Base-by-base conservation (phyloP, 306 rosid genomes). In the Cyamopsis tetragonoloba region DNA sequence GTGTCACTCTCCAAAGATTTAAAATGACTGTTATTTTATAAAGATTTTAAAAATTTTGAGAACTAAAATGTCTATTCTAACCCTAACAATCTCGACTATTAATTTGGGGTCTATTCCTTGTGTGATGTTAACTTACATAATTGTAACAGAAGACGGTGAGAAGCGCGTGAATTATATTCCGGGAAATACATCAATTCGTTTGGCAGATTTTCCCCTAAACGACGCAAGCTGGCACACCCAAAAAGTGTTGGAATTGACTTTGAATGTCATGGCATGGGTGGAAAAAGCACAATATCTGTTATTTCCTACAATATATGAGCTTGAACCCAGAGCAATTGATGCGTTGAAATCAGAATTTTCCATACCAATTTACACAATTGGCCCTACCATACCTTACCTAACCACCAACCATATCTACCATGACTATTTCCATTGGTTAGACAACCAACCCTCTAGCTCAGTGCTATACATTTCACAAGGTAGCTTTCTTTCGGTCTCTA, bases 401-500 rank as follows among this genome's bases (percentile, higher is more conserved):
- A 13, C 62, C 17, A 14, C 20, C 15, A n/a, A 60, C 62, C 14
- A 18, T 20, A 54, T 0, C 22, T 3, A 74, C 6, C 5, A n/a
- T 37, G 28, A n/a, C 30, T 65, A 79, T 35, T 15, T 76, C 2
- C 51, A 73, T 0, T 87, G 93, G 88, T 80, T 84, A 10, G 75
- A 82, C 26, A 62, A 14, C 4, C 85, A 84, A 30, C 85, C 89
- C 1, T 11, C 49, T 7, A 34, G 51, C 11, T 84, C 88, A 2
- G 83, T 84, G 12, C 28, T 87, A 30, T 87, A 82, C 66, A 65
- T 82, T 67, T 75, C 88, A 12, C 79, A 75, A 63, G 93, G 93
- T 11, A 87, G 93, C 53, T 80, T 70, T 27, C 75, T 82, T 24
- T 78, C 88, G 6, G 39, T 77, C 55, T 87, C 88, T 0, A 51